A percentile compares a stretch with the other conserved stretches of the same genome.
Conservation (phyloP, 345 rosid species). For the Citrus reticulata region DNA sequence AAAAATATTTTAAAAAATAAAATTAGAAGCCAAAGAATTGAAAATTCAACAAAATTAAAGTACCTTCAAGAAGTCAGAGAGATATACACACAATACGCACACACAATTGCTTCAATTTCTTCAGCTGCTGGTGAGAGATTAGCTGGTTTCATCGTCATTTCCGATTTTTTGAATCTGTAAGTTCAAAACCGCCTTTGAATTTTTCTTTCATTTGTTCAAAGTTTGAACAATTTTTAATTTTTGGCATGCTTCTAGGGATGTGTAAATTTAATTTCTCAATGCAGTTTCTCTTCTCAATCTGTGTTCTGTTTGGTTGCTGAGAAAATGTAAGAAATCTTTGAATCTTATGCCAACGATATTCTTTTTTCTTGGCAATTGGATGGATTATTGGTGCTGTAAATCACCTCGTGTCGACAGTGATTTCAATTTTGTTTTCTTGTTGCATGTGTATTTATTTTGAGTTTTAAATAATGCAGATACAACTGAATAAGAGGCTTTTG, state of each 20-base stretch:
- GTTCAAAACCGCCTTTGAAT: slow-evolving; percentile 11
- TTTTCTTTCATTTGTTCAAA: neutral
- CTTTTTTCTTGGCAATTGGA: neutral
- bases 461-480: slow-evolving; percentile 19
- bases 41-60: slow-evolving; percentile 1
- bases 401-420: neutral
- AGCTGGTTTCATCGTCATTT: neutral
- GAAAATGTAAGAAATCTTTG: slow-evolving; percentile 7
- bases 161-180: slow-evolving; percentile 21
- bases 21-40: neutral
- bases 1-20: too few relatives aligned
- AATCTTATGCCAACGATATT: neutral
- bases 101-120: neutral
- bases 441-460: neutral
- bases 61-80: neutral
- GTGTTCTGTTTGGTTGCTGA: slow-evolving; percentile 10
- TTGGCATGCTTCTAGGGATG: neutral
- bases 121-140: neutral
- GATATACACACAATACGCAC: neutral
- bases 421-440: neutral
- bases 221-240: neutral
- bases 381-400: neutral
- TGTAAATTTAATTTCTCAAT: slow-evolving; percentile 1
- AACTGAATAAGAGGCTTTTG: neutral
- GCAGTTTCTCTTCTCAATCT: neutral